Evolutionary conservation across 306 rosid species (phyloP), one percentile per base, ranked within the genome.

Genomic region (Rubus parviflorus): DNA sequence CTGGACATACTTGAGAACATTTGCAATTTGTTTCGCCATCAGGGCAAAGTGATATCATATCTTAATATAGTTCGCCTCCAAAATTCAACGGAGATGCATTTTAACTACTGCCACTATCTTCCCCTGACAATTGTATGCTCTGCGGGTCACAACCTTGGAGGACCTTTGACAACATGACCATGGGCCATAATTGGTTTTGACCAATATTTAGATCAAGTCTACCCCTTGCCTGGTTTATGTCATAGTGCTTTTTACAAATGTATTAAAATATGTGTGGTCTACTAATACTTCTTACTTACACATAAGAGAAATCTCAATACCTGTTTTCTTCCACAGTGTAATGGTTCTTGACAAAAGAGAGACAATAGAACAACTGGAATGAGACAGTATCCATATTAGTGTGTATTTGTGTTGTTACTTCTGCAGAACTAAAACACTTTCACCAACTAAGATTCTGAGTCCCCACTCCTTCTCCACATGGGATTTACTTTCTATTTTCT

Each of bases 1-100:
- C 19, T 38, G 65, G 43, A 61, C 5, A 79, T 45, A 20, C 61
- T 77, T 42, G 23, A 61, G 65, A 73, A 35, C 79, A 61, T 78
- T 49, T 53, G 25, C 23, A 30, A 73, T 23, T 79, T 53, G 14
- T 41, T 22, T 68, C 11, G 0, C 12, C 46, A 30, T 6, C 45
- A 64, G 15, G 35, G 68, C 20, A 7, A 14, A 51, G 14, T 72
- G 46, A 72, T 51, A 58, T 3, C 37, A 58, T 51, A 58, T 40
- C 19, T 41, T 38, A 19, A 54, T 10, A 53, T 61, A n/a, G 45
- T 66, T 68, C 9, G 6, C 42, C 71, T 23, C 20, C 57, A 40
- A 53, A 37, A 42, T 56, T 77, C 9, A 15, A 68, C 68, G 3
- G 42, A 37, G 22, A 52, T 42, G 79, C 63, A n/a, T 37, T 77